Base-by-base conservation (phyloP, 2,329 filamentous ascomycete genomes). In the Penicillium sp. region DNA sequence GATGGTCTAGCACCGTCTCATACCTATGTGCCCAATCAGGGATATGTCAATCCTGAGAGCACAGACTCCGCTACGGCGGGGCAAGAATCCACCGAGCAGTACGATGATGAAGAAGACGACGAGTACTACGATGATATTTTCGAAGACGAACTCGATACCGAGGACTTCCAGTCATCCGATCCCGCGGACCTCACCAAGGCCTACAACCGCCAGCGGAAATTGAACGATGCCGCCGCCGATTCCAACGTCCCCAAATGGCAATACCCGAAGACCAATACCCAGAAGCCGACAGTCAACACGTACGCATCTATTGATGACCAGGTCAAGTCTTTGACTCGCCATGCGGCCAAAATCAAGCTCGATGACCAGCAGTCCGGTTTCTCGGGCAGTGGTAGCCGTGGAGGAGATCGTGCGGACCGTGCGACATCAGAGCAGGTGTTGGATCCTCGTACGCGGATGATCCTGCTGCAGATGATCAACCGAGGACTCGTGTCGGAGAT, bases 381-480 rank as follows among this genome's bases (percentile, higher is more conserved):
- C 24, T 72, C 69, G 9, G 71, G 69, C 14, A 77, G 76, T 40
- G 70, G 68, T 24, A 34, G 11, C 31, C 64, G 64, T 53, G 66
- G 64, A 32, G 68, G 60, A 44, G 90, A 96, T 70, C 94, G 93
- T 76, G 85, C 87, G 45, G 91, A 98, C 67, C 83, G 93, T 49
- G 91, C 93, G 42, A 98, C 93, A 11, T 89, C 82, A 58, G 93
- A 98, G 68, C 89, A 96, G 69, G 93, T 98, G 40, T 75, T 98
- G 51, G 93, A 98, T 70, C 88, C 89, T 53, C 80, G 89, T 44
- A 98, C 93, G 11, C 86, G 90, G 57, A 95, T 96, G 88, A 90
- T 98, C 51, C 75, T 98, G 44, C 77, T 96, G 55, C 89, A 96
- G 72, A 89, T 98, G 79, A 91, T 97, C 74, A 96, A 97, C 69